These are phyloP conservation scores for Phytophthora cactorum DNA, from an alignment of 352 stramenopile species.

Conservation along the genomic window DNA sequence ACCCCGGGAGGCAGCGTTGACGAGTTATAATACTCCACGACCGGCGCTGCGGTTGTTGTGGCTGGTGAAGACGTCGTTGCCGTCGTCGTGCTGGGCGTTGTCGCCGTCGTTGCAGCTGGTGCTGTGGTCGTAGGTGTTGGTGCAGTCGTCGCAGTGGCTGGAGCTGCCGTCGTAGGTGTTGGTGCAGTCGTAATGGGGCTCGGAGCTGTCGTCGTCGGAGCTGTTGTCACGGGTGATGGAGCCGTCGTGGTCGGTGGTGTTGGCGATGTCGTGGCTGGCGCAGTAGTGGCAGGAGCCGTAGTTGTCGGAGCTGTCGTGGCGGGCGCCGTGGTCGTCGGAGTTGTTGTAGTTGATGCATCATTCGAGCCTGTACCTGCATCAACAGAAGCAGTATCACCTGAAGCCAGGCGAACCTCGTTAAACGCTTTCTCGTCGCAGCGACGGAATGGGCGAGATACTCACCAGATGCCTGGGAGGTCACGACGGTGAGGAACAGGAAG, in stretches of 20 bases:
- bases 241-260: conserved; percentile 3
- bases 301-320: conserved; percentile 1
- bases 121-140: conserved; percentile 4
- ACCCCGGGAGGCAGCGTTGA: conserved; percentile 45
- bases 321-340: conserved; percentile 12
- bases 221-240: neutral
- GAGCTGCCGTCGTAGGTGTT: too few species aligned
- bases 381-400: conserved; percentile 19
- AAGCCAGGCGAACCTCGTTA: conserved; percentile 2
- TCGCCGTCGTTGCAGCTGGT: neutral
- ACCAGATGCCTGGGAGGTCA: conserved; percentile 16
- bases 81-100: neutral
- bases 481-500: conserved; percentile 4
- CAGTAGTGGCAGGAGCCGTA: conserved; percentile 10
- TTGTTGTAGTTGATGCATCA: conserved; percentile 7
- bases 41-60: conserved; percentile 10
- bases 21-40: conserved; percentile 43
- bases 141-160: too few species aligned
- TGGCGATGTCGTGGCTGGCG: conserved; percentile 12
- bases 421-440: neutral
- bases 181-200: too few species aligned
- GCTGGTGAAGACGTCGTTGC: conserved; percentile 9
- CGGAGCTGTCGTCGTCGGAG: conserved; percentile 9
- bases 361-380: conserved; percentile 10
- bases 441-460: neutral